Conservation (phyloP, 805 yeast species). For the Ogataea zsoltii region DNA sequence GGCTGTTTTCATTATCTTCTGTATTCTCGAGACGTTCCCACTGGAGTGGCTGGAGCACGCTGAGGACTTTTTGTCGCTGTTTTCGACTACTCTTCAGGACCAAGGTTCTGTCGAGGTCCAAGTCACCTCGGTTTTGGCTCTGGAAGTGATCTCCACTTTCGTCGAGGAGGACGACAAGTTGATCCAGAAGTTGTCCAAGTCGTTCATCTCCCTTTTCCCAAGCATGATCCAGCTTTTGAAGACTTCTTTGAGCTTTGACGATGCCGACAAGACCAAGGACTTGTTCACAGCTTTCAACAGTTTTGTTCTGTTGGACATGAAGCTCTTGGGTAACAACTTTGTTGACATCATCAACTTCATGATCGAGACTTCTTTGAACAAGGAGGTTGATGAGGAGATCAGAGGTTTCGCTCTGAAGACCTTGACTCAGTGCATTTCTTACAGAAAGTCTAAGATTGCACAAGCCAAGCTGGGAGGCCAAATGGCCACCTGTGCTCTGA, state of each 20-base stretch:
- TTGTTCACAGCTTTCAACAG: conserved; percentile 85
- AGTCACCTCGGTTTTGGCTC: conserved; percentile 77
- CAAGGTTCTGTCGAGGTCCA: conserved; percentile 70
- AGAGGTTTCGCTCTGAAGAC: conserved; percentile 84
- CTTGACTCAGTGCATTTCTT: conserved; percentile 72
- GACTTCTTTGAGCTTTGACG: conserved; percentile 69
- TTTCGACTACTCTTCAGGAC: conserved; percentile 63
- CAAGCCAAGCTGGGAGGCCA: conserved; percentile 83
- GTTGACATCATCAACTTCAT: conserved; percentile 68
- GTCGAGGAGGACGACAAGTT: conserved; percentile 61
- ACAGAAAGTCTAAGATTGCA: conserved; percentile 77
- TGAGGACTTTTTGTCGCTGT: conserved; percentile 68
- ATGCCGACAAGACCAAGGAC: conserved; percentile 67
- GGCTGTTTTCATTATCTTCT: conserved; percentile 75
- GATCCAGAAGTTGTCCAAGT: conserved; percentile 39
- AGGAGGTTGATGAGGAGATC: conserved; percentile 71
- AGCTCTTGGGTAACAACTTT: conserved; percentile 74
- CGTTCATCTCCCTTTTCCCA: conserved; percentile 71
- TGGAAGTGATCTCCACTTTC: conserved; percentile 67
- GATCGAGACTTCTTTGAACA: conserved; percentile 71
- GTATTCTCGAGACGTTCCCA: conserved; percentile 73
- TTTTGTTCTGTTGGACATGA: conserved; percentile 72
- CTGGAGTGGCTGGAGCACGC: conserved; percentile 57
- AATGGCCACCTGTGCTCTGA: conserved; percentile 70
- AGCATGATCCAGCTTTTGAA: conserved; percentile 78